Base-by-base conservation (phyloP, 768 basidiomycete genomes). In the Lyophyllum atratum region DNA sequence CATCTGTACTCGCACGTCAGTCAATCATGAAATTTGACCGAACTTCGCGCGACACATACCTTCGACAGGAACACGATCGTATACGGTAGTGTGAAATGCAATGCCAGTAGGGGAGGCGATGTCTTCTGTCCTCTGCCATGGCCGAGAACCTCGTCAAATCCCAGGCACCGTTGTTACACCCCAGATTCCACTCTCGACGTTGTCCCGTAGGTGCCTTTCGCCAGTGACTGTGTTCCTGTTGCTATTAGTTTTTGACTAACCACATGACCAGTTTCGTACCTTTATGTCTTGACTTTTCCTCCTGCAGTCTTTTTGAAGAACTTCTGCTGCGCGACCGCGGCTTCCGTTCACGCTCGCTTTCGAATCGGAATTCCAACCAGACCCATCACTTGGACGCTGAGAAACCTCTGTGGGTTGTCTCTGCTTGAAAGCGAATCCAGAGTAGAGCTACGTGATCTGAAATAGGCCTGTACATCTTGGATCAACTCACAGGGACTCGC, bases 231-330 rank as follows among this genome's bases (percentile, higher is more conserved):
- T 11, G 7, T 10, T 28, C n/a, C 54, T 17, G 59, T n/a, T n/a
- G n/a, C n/a, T n/a, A n/a, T 52, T 11, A 40, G 1, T 34, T 46
- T 12, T 34, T 52, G 10, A 21, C 21, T 21, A 14, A 8, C 29
- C 17, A 51, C n/a, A 58, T 26, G n/a, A 31, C 2, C 11, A 31
- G 17, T 19, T 11, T 47, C 79, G 43, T 47, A 93, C 95, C 90
- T 79, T 95, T 97, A 66, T 95, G 84, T n/a, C n/a, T n/a, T n/a
- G 19, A 99, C 93, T 67, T 95, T 95, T 15, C 97, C 97, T 63
- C 85, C 77, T 0, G 92, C 90, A 0, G 97, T 98, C 74, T 98
- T 98, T 73, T 93, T 96, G 80, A 95, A 91, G 72, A 95, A 98
- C 69, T 93, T 96, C 58, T 90, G 87, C 64, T 93, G 93, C 0